Conservation (phyloP, 73 alveolate species). For the Halteria grandinella region DNA sequence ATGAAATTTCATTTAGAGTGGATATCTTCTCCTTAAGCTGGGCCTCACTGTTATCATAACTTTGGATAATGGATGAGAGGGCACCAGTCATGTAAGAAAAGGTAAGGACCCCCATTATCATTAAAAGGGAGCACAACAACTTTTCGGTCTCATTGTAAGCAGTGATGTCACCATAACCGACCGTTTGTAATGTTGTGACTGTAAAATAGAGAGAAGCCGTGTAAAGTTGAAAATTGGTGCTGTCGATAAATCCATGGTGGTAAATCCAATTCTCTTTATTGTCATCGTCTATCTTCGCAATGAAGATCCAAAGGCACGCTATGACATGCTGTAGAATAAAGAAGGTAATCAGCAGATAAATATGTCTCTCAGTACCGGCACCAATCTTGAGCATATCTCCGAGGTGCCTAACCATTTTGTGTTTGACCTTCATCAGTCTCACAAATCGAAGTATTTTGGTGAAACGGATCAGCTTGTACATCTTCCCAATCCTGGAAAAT, state of each 20-base stretch:
- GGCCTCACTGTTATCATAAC: constrained; percentile 20
- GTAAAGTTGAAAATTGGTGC: neutral
- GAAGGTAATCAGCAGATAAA: neutral
- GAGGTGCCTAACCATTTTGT: constrained; percentile 1
- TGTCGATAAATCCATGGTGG: neutral
- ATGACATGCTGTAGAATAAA: neutral
- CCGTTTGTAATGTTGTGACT: constrained; percentile 41
- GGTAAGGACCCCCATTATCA: constrained; percentile 48
- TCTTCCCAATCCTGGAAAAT: constrained; percentile 75
- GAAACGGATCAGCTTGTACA: constrained; percentile 77
- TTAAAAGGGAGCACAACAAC: constrained; percentile 39
- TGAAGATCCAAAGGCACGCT: constrained; percentile 19
- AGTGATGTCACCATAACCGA: constrained; percentile 55
- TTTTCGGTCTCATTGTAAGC: constrained; percentile 30
- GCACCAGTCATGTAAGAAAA: constrained; percentile 49
- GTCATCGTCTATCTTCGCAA: constrained; percentile 45
- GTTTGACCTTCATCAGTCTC: constrained; percentile 55
- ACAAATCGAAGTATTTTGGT: constrained; percentile 71
- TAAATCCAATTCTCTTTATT: neutral
- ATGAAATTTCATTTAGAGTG: neutral
- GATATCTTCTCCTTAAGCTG: constrained; percentile 27
- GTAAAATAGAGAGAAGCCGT: constrained; percentile 30
- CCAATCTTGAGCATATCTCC: neutral
- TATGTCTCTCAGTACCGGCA: neutral
- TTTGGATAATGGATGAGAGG: constrained; percentile 15